Evolutionary conservation across 352 stramenopile species (phyloP), one percentile per base, ranked within the genome.

Genomic region (Phytophthora syringae): DNA sequence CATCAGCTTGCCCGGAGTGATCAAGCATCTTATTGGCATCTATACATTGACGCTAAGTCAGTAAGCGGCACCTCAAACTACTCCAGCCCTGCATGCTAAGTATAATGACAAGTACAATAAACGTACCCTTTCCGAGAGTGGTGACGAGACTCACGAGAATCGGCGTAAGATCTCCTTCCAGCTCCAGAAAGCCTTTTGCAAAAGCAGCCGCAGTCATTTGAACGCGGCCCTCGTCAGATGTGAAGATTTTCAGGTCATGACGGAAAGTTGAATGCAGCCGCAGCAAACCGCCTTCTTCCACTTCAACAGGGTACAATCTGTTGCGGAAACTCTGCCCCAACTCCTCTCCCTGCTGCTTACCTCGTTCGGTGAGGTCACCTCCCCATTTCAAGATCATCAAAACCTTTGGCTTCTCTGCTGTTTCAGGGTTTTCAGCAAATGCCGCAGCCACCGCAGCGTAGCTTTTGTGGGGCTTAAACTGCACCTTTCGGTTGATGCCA

Each of bases 371-470:
- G 12, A 99, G 77, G 67, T 99, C 97, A 3, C 98, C 98, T 57
- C 98, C 98, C 98, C 98, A 99, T 77, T 99, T 99, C 5, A 99
- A 78, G 70, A 99, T 99, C 54, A 99, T 91, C n/a, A 99, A 84
- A 7, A 99, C 85, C 73, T 98, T 89, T 1, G 83, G 93, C 9
- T 79, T 80, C 28, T 95, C 94, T 22, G 56, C 43, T 48, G 44
- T 52, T 40, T 64, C 56, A 32, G 49, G 51, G 9, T 36, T 24
- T 42, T 65, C 65, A 40, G 54, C 55, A 7, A 56, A 74, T n/a
- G 70, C 64, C 3, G 70, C 75, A 16, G 60, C 58, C 0, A 72
- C 79, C 15, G 71, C 64, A 47, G 80, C 77, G 45, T 92, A 86
- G 28, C 77, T 79, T 5, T 82, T 84, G n/a, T 81, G 84, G 7